phyloP scores from a whole-genome alignment of 2,329 filamentous ascomycete genomes.

The Balansia obtecta region DNA sequence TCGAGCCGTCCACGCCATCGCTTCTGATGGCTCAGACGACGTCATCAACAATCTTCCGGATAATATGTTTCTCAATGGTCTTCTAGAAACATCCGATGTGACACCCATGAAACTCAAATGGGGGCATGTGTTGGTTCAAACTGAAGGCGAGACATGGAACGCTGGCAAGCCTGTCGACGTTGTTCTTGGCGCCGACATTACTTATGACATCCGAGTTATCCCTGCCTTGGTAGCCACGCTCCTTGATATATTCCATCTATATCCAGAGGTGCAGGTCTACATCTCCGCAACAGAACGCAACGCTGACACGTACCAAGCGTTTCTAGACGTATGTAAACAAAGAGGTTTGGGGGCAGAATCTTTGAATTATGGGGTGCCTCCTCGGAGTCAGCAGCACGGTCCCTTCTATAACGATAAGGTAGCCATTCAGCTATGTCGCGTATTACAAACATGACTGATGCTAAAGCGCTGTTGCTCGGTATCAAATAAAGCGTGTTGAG shows the following conservation, averaged over 20 bases:
- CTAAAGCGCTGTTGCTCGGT: not conserved
- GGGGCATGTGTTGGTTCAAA: slow-evolving; percentile 47
- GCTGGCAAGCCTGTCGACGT: slow-evolving; percentile 40
- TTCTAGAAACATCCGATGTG: slow-evolving; percentile 37
- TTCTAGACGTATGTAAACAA: slow-evolving; percentile 45
- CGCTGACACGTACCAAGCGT: slow-evolving; percentile 51
- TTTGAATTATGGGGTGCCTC: slow-evolving; percentile 28
- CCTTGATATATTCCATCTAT: slow-evolving; percentile 44
- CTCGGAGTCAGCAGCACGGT: slow-evolving; percentile 35
- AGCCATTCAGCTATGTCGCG: slow-evolving; percentile 40
- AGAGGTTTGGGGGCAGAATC: slow-evolving; percentile 30
- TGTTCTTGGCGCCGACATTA: slow-evolving; percentile 66
- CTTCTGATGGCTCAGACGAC: slow-evolving; percentile 63
- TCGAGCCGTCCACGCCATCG: slow-evolving; percentile 43
- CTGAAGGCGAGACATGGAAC: slow-evolving; percentile 42
- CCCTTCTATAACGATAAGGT: slow-evolving; percentile 53
- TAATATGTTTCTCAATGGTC: slow-evolving; percentile 55
- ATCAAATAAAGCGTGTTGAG: no score
- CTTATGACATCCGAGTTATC: slow-evolving; percentile 56
- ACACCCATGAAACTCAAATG: slow-evolving; percentile 47
- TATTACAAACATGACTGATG: slow-evolving; percentile 11
- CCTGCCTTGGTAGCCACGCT: slow-evolving; percentile 54
- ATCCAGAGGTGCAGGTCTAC: slow-evolving; percentile 44
- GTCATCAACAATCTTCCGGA: slow-evolving; percentile 56
- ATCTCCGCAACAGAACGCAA: slow-evolving; percentile 64